phyloP scores from a whole-genome alignment of 192 early-diverging fungal genomes.

The Coemansia sp. region DNA sequence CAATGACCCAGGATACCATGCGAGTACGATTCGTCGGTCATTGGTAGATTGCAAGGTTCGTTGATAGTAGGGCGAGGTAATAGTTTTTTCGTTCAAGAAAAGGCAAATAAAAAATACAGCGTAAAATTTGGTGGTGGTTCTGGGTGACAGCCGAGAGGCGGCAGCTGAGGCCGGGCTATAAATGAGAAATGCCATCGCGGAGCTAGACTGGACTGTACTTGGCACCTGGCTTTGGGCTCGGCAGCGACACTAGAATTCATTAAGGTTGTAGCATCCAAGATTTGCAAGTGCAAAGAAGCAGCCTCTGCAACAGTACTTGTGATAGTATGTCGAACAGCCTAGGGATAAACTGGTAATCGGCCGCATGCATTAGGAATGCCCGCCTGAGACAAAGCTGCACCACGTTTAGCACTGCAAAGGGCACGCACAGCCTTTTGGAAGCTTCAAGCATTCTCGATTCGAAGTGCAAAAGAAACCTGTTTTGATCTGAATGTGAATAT shows the following conservation, averaged over 20 bases:
- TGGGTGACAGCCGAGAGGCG: neutral
- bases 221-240: neutral
- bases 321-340: neutral
- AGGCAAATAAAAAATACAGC: neutral
- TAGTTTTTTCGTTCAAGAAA: neutral
- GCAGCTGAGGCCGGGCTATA: neutral
- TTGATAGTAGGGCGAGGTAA: neutral
- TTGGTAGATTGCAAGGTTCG: neutral
- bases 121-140: neutral
- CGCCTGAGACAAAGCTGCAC: neutral
- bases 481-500: neutral
- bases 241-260: neutral
- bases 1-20: conserved; percentile 44
- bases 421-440: neutral
- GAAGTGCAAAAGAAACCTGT: neutral
- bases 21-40: conserved; percentile 7
- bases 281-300: conserved; percentile 1
- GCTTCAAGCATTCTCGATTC: conserved; percentile 3
- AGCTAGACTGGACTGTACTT: neutral
- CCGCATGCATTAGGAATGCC: neutral
- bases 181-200: neutral
- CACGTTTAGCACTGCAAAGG: neutral
- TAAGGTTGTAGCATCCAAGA: neutral
- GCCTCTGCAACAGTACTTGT: neutral
- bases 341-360: neutral